Evolutionary conservation across 345 rosid species (phyloP), one percentile per base, ranked within the genome.

Genomic region (Carallia brachiata): DNA sequence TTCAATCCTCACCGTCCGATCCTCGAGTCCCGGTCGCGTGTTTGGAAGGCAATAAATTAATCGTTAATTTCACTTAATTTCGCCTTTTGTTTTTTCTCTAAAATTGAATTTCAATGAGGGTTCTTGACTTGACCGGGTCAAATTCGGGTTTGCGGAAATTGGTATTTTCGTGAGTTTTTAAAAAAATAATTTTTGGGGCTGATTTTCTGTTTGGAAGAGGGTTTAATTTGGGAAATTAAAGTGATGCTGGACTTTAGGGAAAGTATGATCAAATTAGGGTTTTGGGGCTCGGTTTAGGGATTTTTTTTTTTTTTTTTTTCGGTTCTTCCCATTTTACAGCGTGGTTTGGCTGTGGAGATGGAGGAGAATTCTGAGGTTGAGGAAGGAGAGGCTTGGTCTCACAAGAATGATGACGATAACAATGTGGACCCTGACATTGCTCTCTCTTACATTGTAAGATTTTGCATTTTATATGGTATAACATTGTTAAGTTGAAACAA

Each of bases 391-490:
- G 80, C 90, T 71, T 66, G 67, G 64, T 75, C 61, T 83, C 70
- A 76, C 74, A 37, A 63, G 58, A 77, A 63, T 67, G 83, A 72
- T 68, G 77, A 67, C 36, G 66, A 57, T 71, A 58, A 60, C 50
- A 59, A 79, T 76, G 68, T 83, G 73, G 90, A 89, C 84, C 85
- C 82, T 66, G 91, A 86, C 68, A 77, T 76, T 78, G 82, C 77
- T 77, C 80, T 89, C 74, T 86, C 93, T 63, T 89, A 89, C 87
- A 80, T 89, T 78, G 97, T 91, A 83, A 86, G 97, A 63, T 66
- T 75, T 81, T 53, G 12, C 71, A 44, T 63, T 61, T 52, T 10
- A 55, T 66, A 34, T 64, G 69, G 64, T 62, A 44, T 44, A 15
- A 0, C 50, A 44, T 12, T 44, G 2, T 44, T 3, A 44, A 44